These are phyloP conservation scores for Botryotinia globosa DNA, from an alignment of 2,329 filamentous ascomycete genomes.

Conservation along the genomic window DNA sequence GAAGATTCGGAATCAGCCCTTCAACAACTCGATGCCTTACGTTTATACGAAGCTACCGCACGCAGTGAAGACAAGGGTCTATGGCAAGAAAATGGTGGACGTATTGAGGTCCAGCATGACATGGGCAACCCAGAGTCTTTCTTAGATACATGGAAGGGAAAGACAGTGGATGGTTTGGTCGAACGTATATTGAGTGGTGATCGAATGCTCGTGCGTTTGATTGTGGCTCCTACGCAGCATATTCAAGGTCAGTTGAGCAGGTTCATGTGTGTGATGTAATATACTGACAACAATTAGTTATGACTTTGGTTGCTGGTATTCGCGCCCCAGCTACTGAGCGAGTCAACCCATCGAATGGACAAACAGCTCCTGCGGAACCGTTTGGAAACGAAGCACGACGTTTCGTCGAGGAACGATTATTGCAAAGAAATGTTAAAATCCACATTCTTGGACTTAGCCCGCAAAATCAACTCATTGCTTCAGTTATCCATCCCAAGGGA, in stretches of 20 bases:
- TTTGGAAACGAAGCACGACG: constrained; percentile 83
- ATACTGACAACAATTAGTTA: constrained; percentile 56
- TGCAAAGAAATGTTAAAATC: constrained; percentile 82
- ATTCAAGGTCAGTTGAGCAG: constrained; percentile 42
- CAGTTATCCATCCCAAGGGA: constrained; percentile 81
- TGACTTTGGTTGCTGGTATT: constrained; percentile 85
- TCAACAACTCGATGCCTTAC: constrained; percentile 72
- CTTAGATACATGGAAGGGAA: constrained; percentile 78
- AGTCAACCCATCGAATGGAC: constrained; percentile 63
- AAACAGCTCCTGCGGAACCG: constrained; percentile 81
- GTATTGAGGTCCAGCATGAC: constrained; percentile 79
- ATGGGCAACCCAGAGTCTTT: constrained; percentile 72
- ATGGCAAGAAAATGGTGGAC: constrained; percentile 65
- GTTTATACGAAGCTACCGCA: constrained; percentile 73
- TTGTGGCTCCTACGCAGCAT: constrained; percentile 80
- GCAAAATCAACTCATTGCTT: constrained; percentile 87
- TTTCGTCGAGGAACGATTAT: constrained; percentile 81
- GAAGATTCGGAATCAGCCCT: constrained; percentile 78
- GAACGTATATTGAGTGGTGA: constrained; percentile 92
- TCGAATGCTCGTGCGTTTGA: constrained; percentile 77
- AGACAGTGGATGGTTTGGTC: constrained; percentile 79
- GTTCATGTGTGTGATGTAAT: background rate
- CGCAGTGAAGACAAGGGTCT: constrained; percentile 77
- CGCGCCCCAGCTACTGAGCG: constrained; percentile 87
- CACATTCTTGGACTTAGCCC: constrained; percentile 83